These are phyloP conservation scores for Mycena leptocephala DNA, from an alignment of 768 basidiomycete species.

Conservation along the genomic window DNA sequence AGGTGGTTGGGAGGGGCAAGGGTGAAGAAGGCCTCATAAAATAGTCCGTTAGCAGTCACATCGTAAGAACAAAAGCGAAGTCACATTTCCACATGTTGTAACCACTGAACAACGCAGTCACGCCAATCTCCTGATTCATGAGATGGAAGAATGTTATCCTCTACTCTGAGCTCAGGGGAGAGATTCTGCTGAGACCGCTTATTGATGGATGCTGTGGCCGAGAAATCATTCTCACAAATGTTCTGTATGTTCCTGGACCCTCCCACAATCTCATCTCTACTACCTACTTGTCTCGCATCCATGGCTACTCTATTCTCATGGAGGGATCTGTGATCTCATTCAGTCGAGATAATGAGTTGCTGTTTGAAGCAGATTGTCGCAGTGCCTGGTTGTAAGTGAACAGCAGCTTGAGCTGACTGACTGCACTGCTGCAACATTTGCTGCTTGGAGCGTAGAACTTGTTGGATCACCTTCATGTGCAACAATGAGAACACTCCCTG, in stretches of 20 bases:
- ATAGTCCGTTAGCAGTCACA: not conserved
- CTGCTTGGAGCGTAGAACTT: too few species aligned
- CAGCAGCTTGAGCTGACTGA: too few species aligned
- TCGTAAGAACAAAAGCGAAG: not conserved
- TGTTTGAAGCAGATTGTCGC: too few species aligned
- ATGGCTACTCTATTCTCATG: slow-evolving; percentile 7
- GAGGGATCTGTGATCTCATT: too few species aligned
- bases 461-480: too few species aligned
- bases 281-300: slow-evolving; percentile 12
- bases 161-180: too few species aligned
- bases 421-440: too few species aligned
- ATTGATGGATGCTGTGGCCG: too few species aligned
- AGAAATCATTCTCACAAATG: not conserved
- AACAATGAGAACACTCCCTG: too few species aligned
- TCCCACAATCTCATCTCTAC: slow-evolving; percentile 17
- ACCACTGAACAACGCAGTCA: not conserved
- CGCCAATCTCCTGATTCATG: not conserved
- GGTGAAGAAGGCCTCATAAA: not conserved
- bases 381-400: too few species aligned
- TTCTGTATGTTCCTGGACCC: slow-evolving; percentile 4
- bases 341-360: too few species aligned
- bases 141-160: not conserved
- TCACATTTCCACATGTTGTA: not conserved
- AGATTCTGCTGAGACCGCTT: too few species aligned
- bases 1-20: not conserved